Conservation (phyloP, 1,139 yeast species). For the Scheffersomyces insectosa region DNA sequence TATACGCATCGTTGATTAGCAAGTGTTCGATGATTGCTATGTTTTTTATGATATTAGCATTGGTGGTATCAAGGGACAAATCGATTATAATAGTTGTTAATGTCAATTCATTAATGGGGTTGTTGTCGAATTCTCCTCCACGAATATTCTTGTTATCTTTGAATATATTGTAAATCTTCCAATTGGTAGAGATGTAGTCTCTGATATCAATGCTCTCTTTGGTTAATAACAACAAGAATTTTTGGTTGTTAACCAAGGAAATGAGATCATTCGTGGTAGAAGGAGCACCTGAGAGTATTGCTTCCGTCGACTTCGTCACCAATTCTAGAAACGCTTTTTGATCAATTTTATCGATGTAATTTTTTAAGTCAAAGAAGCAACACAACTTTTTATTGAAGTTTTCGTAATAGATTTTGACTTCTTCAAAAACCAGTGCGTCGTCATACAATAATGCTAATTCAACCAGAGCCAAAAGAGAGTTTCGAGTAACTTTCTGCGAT, state of each 20-base stretch:
- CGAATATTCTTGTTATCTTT: conserved; percentile 22
- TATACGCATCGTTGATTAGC: conserved; percentile 54
- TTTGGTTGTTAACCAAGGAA: conserved; percentile 50
- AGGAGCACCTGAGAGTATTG: conserved; percentile 6
- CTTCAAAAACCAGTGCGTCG: conserved; percentile 14
- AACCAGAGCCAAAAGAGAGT: conserved; percentile 55
- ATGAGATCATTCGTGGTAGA: conserved; percentile 32
- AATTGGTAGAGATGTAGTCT: conserved; percentile 18
- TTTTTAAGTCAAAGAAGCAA: conserved; percentile 58
- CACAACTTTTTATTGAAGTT: conserved; percentile 54
- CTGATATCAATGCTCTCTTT: conserved; percentile 14
- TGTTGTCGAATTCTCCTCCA: conserved; percentile 56
- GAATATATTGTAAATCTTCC: conserved; percentile 37
- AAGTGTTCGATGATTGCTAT: conserved; percentile 48
- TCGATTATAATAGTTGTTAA: conserved; percentile 42
- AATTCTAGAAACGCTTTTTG: conserved; percentile 11
- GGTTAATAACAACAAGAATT: conserved; percentile 34
- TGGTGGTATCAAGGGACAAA: conserved; percentile 5
- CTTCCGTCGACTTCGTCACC: conserved; percentile 9
- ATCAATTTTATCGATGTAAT: conserved; percentile 24
- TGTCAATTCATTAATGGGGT: conserved; percentile 64
- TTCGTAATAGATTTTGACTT: conserved; percentile 43
- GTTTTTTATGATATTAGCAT: conserved; percentile 28
- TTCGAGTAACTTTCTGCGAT: conserved; percentile 44
- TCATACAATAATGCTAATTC: conserved; percentile 36